These are phyloP conservation scores for Russula emetica DNA, from an alignment of 768 basidiomycete genomes.

Conservation along the genomic window DNA sequence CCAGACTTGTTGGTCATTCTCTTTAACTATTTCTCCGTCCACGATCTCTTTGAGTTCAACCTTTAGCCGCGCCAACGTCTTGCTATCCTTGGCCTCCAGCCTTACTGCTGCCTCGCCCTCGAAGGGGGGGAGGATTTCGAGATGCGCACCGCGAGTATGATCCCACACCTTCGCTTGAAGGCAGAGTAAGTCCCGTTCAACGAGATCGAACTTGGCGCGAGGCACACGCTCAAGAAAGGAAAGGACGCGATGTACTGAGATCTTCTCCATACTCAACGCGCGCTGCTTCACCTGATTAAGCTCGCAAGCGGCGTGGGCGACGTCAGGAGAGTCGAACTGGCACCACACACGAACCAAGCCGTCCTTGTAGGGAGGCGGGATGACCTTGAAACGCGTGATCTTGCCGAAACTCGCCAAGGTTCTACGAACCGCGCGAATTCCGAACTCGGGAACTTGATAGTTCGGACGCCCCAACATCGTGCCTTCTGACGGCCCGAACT, in stretches of 20 bases:
- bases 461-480: constrained; percentile 52
- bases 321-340: constrained; percentile 46
- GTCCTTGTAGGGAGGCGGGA: constrained; percentile 48
- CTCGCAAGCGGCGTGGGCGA: constrained; percentile 50
- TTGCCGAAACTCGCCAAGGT: constrained; percentile 40
- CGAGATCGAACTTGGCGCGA: constrained; percentile 36
- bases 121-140: constrained; percentile 32
- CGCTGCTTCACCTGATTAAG: constrained; percentile 47
- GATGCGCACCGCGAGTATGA: constrained; percentile 32
- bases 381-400: constrained; percentile 42
- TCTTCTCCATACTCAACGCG: constrained; percentile 43
- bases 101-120: constrained; percentile 36
- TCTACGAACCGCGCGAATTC: constrained; percentile 38
- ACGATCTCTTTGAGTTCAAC: constrained; percentile 56
- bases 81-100: constrained; percentile 48
- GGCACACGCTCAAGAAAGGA: constrained; percentile 47
- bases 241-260: constrained; percentile 53
- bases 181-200: constrained; percentile 44
- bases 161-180: constrained; percentile 40
- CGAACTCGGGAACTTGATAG: constrained; percentile 37
- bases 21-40: constrained; percentile 53
- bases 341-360: constrained; percentile 53
- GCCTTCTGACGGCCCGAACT: constrained; percentile 46
- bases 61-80: constrained; percentile 53
- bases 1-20: constrained; percentile 56